These are phyloP conservation scores for Solanum neorickii DNA, from an alignment of 257 asterid species.

Conservation along the genomic window DNA sequence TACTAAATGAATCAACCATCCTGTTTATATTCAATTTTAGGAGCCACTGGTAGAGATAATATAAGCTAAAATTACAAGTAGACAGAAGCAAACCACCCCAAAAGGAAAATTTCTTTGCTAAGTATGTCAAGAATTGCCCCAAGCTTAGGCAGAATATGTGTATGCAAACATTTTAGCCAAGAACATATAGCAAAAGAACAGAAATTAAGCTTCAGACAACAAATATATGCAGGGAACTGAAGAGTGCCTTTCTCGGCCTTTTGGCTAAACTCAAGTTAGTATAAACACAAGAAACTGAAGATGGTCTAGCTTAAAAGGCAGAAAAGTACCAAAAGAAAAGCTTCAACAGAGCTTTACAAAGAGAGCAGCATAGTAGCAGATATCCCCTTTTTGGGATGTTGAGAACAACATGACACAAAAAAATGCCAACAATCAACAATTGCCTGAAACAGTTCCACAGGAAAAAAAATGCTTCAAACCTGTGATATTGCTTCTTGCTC, in stretches of 20 bases:
- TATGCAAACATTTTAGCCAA: neutral
- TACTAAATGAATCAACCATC: neutral
- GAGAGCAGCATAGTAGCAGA: neutral
- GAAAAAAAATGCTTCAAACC: constrained; percentile 32
- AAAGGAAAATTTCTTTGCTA: neutral
- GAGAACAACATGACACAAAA: neutral
- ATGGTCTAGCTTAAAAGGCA: neutral
- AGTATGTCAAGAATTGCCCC: neutral
- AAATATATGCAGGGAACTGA: neutral
- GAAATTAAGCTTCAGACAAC: neutral
- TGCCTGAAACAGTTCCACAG: constrained; percentile 42
- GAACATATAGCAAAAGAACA: neutral
- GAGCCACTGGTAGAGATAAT: neutral
- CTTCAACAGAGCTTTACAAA: neutral
- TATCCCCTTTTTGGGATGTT: neutral
- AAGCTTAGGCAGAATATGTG: neutral
- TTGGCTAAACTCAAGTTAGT: constrained; percentile 11
- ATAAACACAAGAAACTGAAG: neutral
- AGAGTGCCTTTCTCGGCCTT: constrained; percentile 9
- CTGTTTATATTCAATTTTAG: neutral
- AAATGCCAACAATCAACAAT: neutral
- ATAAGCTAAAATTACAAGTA: neutral
- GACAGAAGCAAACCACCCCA: neutral
- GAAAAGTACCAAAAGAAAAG: neutral
- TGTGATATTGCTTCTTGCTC: constrained; percentile 95